Evolutionary conservation across 331 rosid genomes (phyloP), one percentile per base, ranked within the genome.

Genomic region (Pyrus hybrid): DNA sequence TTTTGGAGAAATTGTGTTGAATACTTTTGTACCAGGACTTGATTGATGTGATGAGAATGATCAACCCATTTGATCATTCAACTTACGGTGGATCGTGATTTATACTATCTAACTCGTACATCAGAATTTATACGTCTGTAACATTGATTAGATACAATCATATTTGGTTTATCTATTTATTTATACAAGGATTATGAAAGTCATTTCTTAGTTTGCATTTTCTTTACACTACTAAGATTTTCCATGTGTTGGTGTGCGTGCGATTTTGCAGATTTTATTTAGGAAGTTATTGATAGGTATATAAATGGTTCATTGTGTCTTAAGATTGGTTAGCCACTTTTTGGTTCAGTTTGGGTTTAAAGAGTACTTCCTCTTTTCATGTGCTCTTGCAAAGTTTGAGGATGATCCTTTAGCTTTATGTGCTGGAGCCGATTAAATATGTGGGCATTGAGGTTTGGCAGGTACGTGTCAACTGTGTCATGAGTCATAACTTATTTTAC

Each of bases 361-460:
- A 53, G 17, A 4, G 43, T 61, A 28, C 49, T 53, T 71, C 49
- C 13, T 47, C 25, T 76, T 67, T 80, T 41, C 65, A 5, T 72
- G 20, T 35, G 41, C 72, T 68, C 53, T 37, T 81, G 65, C 93
- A 91, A 97, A 91, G 79, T 93, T 93, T 80, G 97, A 93, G 83
- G 98, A 93, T 35, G 97, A 93, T 79, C 97, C 98, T 69, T 69
- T 91, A 86, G 79, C 92, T 93, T 77, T 91, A 93, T 77, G 97
- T 93, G 83, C 74, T 91, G 80, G 91, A 69, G 83, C 96, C 98
- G 43, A 83, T 93, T 17, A 93, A 91, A 78, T 91, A 91, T 77
- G 98, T 91, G 72, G 98, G 97, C 80, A 91, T 93, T 75, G 98
- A 93, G 86, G 92, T 93, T 80, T 93, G 98, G 98, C 98, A 93